Evolutionary conservation across 192 early-diverging fungal genomes (phyloP).

Genomic region (Rhizophagus sp.): DNA sequence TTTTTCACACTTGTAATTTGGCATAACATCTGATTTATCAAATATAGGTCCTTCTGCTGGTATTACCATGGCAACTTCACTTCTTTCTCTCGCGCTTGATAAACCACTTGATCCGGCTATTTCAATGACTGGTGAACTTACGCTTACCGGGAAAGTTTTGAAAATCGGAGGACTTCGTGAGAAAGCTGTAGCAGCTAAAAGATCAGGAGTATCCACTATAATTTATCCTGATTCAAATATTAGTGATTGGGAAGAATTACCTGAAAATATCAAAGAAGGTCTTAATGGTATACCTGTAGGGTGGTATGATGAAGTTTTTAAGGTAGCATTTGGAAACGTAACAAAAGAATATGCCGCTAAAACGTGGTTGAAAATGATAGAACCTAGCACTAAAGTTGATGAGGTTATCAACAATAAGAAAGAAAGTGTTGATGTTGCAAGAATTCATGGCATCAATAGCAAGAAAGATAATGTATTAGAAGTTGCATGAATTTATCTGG

Average conservation of each 20-base stretch:
- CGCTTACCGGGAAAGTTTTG: conserved; percentile 94
- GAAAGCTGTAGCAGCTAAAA: conserved; percentile 97
- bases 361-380: no score
- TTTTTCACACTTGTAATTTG: neutral
- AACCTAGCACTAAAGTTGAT: no score
- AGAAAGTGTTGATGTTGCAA: no score
- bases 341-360: conserved; percentile 30
- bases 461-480: no score
- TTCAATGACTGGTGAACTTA: conserved; percentile 99
- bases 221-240: conserved; percentile 89
- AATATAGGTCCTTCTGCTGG: conserved; percentile 87
- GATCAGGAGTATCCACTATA: conserved; percentile 84
- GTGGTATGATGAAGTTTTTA: conserved; percentile 77
- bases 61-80: conserved; percentile 92
- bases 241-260: conserved; percentile 95
- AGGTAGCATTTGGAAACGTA: conserved; percentile 49
- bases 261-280: conserved; percentile 89
- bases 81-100: conserved; percentile 89
- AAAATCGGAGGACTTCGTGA: conserved; percentile 98
- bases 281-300: conserved; percentile 80
- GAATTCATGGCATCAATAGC: no score
- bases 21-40: no score
- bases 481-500: no score
- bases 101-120: conserved; percentile 74
- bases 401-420: no score